These are phyloP conservation scores for Skeletonema menzelii DNA, from an alignment of 108 stramenopile species.

Conservation along the genomic window DNA sequence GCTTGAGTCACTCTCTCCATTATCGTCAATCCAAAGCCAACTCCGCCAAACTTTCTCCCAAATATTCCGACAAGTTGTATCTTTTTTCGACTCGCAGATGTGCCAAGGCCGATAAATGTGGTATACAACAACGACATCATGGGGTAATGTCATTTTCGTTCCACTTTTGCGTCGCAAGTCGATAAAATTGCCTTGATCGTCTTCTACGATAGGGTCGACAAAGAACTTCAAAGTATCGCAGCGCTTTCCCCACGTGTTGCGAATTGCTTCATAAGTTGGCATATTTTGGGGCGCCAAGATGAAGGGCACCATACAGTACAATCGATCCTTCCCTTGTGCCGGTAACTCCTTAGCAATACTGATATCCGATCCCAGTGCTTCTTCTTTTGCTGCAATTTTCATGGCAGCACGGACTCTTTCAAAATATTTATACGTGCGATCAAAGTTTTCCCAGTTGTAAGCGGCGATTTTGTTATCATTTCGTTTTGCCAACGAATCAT, in stretches of 20 bases:
- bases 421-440: constrained; percentile 15
- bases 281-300: constrained; percentile 22
- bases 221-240: constrained; percentile 36
- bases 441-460: constrained; percentile 1
- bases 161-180: constrained; percentile 18
- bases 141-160: constrained; percentile 9
- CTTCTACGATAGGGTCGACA: constrained; percentile 36
- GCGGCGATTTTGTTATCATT: constrained; percentile 1
- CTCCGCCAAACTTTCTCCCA: constrained; percentile 47
- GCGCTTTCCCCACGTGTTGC: constrained; percentile 27
- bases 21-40: constrained; percentile 30
- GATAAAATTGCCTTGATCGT: constrained; percentile 6
- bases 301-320: constrained; percentile 49
- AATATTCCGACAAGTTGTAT: constrained; percentile 25
- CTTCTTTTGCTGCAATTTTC: constrained; percentile 8
- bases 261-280: constrained; percentile 31
- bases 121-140: constrained; percentile 23
- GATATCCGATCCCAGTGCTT: neutral
- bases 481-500: neutral
- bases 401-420: constrained; percentile 29
- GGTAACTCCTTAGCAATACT: neutral
- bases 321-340: constrained; percentile 5
- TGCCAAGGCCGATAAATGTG: constrained; percentile 31
- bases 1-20: constrained; percentile 29
- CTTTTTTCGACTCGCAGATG: constrained; percentile 6